Evolutionary conservation across 257 asterid genomes (phyloP).

Genomic region (Solanum sejunctum): DNA sequence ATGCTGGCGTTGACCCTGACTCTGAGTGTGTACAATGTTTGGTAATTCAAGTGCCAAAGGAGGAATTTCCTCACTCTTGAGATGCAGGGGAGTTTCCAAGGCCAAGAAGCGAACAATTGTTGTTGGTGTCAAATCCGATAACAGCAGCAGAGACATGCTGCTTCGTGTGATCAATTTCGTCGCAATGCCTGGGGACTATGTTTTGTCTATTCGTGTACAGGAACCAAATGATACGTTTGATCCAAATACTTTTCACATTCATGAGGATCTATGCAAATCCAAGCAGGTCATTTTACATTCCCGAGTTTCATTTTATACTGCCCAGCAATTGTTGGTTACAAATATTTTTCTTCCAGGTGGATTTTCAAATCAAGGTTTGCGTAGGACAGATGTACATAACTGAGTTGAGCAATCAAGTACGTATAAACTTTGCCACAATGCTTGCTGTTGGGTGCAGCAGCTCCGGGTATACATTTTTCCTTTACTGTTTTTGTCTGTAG

Average conservation of each 20-base stretch:
- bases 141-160: conserved; percentile 62
- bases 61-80: conserved; percentile 22
- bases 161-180: conserved; percentile 33
- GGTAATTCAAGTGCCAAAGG: background rate
- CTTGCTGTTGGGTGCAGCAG: conserved; percentile 24
- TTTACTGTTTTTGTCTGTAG: background rate
- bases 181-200: conserved; percentile 34
- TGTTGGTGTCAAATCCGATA: conserved; percentile 60
- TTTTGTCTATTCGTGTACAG: conserved; percentile 63
- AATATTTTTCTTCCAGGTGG: conserved; percentile 31
- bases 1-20: background rate
- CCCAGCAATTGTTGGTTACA: background rate
- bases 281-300: conserved; percentile 15
- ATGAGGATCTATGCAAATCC: conserved; percentile 36
- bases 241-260: conserved; percentile 47
- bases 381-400: conserved; percentile 36
- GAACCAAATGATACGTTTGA: conserved; percentile 35
- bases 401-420: conserved; percentile 57
- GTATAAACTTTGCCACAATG: conserved; percentile 42
- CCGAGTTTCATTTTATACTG: background rate
- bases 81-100: conserved; percentile 4
- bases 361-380: conserved; percentile 63
- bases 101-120: conserved; percentile 32
- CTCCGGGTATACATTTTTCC: conserved; percentile 6
- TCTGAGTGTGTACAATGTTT: background rate